Evolutionary conservation across 2,329 filamentous ascomycete genomes (phyloP), one percentile per base, ranked within the genome.

Genomic region (Sporothrix euskadiensis): DNA sequence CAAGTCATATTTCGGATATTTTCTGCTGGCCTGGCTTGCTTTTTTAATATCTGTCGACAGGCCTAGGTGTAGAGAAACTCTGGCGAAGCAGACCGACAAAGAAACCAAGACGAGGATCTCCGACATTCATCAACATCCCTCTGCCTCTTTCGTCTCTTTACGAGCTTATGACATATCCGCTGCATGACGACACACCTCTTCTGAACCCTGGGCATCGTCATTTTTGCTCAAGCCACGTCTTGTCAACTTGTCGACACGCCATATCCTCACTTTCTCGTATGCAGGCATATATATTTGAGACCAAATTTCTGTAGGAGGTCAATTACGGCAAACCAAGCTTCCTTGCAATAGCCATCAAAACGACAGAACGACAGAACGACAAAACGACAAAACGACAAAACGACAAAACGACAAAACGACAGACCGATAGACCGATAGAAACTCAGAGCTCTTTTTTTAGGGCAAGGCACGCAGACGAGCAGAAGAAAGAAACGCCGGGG

Each of bases 81-180:
- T 30, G 39, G 39, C 44, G 65, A 39, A 56, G 30, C 47, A 22
- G 30, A 26, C 30, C 19, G 47, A 35, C 30, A 39, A 22, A 41
- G 26, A 22, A 54, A 69, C 14, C 44, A 49, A 19, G 44, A 16
- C 2, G 44, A 35, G 47, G 30, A 26, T 54, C 26, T 10, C 9
- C 44, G 65, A 35, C 16, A 32, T 22, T 44, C 10, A 35, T 66
- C 30, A 10, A 44, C 57, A 39, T 22, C 26, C 65, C 44, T 35
- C 16, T 16, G 30, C 30, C 44, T 57, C 14, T 57, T 30, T n/a
- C 39, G 26, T 54, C 59, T 26, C 39, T 22, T 41, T 54, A 66
- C 71, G 70, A 71, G 57, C 71, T 56, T 73, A 73, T 74, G 73
- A 74, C 69, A 54, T 56, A 69, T 75, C 71, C 22, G 47, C 35